These are phyloP conservation scores for Candida alai DNA, from an alignment of 805 yeast species.

Conservation along the genomic window DNA sequence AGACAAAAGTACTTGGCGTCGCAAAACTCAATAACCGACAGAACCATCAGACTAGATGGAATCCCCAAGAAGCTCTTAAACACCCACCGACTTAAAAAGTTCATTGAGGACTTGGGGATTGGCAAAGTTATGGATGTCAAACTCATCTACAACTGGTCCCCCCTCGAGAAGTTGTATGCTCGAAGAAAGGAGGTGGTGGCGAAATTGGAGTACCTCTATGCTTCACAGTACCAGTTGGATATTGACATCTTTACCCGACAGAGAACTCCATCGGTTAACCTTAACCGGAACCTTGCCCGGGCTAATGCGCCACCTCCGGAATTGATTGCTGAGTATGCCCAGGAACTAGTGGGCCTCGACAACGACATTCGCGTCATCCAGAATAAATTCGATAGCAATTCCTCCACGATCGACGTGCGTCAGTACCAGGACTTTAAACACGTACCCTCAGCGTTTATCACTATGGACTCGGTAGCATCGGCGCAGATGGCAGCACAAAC, in stretches of 20 bases:
- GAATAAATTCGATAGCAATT: slow-evolving; percentile 25
- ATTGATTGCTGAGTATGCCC: slow-evolving; percentile 30
- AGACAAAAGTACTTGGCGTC: slow-evolving; percentile 57
- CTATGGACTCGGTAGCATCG: slow-evolving; percentile 46
- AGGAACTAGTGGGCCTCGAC: slow-evolving; percentile 35
- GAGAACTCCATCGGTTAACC: slow-evolving; percentile 31
- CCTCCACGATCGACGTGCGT: slow-evolving; percentile 23
- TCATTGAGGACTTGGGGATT: slow-evolving; percentile 52
- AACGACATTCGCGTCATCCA: slow-evolving; percentile 32
- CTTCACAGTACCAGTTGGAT: slow-evolving; percentile 39
- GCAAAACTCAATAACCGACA: slow-evolving; percentile 56
- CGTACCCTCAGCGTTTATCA: slow-evolving; percentile 43
- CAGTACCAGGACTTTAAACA: slow-evolving; percentile 32
- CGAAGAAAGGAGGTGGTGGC: slow-evolving; percentile 27
- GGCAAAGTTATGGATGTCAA: slow-evolving; percentile 52
- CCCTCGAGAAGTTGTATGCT: slow-evolving; percentile 36
- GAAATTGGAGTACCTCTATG: slow-evolving; percentile 39
- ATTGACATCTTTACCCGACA: slow-evolving; percentile 34
- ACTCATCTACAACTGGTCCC: slow-evolving; percentile 44
- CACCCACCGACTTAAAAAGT: slow-evolving; percentile 38
- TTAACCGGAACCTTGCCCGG: slow-evolving; percentile 10
- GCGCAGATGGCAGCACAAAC: slow-evolving; percentile 50
- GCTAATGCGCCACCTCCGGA: too few relatives aligned
- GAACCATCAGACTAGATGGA: slow-evolving; percentile 53
- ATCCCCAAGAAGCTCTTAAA: slow-evolving; percentile 44